Evolutionary conservation across 2,329 filamentous ascomycete genomes (phyloP).

Genomic region (Colletotrichum tamarilloi): DNA sequence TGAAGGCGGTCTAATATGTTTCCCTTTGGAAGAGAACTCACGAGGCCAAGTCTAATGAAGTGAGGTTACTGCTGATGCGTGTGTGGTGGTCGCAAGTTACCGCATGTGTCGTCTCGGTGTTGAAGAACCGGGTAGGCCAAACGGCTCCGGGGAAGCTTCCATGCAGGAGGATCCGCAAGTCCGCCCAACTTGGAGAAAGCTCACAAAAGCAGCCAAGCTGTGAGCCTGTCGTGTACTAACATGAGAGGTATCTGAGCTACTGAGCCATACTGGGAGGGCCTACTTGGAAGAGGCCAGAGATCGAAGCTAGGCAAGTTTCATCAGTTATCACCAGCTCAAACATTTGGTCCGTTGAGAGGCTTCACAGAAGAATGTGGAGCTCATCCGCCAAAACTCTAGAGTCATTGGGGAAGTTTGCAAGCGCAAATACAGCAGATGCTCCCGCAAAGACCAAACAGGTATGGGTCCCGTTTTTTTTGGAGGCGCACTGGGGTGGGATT

Average conservation of each 20-base stretch:
- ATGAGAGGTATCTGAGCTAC: background rate
- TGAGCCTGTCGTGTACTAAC: slow-evolving; percentile 20
- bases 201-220: background rate
- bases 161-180: slow-evolving; percentile 27
- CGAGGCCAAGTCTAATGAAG: slow-evolving; percentile 7
- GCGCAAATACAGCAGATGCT: slow-evolving; percentile 51
- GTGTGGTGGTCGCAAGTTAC: slow-evolving; percentile 18
- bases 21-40: background rate
- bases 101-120: slow-evolving; percentile 34
- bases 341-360: slow-evolving; percentile 49
- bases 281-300: slow-evolving; percentile 35
- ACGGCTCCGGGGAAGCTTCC: slow-evolving; percentile 38
- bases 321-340: slow-evolving; percentile 49
- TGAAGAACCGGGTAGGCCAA: slow-evolving; percentile 38
- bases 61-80: slow-evolving; percentile 1
- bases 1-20: slow-evolving; percentile 20
- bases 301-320: slow-evolving; percentile 53
- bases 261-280: slow-evolving; percentile 15
- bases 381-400: slow-evolving; percentile 43
- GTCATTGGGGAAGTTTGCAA: slow-evolving; percentile 52
- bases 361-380: slow-evolving; percentile 54
- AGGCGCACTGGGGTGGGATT: slow-evolving; percentile 26
- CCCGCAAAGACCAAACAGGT: slow-evolving; percentile 52
- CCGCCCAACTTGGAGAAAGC: slow-evolving; percentile 3
- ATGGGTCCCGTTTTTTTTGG: slow-evolving; percentile 35